Conservation (phyloP, 1,284 basidiomycete genomes). For the Cutaneotrichosporon arboriforme region DNA sequence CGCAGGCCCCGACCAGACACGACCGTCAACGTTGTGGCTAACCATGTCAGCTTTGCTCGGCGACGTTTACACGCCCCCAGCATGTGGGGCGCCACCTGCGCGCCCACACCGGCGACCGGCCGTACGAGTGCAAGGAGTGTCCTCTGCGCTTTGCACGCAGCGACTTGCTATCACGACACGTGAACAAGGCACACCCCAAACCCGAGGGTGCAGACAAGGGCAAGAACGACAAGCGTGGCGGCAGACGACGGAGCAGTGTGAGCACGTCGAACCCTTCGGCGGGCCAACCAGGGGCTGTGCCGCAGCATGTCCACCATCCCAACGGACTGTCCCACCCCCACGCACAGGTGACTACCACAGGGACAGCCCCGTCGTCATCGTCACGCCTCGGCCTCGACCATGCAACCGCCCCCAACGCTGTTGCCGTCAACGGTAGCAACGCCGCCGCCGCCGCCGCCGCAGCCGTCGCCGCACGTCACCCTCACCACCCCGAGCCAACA, state of each 20-base stretch:
- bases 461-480: neutral
- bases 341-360: no score
- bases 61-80: constrained; percentile 80
- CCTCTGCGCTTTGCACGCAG: constrained; percentile 83
- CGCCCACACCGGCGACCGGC: constrained; percentile 85
- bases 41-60: constrained; percentile 58
- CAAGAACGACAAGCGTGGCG: constrained; percentile 29
- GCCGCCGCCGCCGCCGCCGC: neutral
- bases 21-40: neutral
- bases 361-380: neutral
- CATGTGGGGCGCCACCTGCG: constrained; percentile 86
- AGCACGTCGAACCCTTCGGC: constrained; percentile 16
- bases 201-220: constrained; percentile 52
- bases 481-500: constrained; percentile 11
- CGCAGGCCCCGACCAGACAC: neutral
- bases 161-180: constrained; percentile 77
- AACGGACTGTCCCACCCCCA: no score
- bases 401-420: neutral
- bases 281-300: no score
- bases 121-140: constrained; percentile 82
- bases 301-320: no score
- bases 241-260: constrained; percentile 20
- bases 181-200: constrained; percentile 77
- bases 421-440: neutral
- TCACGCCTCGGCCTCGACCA: neutral